Conservation (phyloP, 2,329 filamentous ascomycete genomes). For the Stagonosporopsis tanaceti region DNA sequence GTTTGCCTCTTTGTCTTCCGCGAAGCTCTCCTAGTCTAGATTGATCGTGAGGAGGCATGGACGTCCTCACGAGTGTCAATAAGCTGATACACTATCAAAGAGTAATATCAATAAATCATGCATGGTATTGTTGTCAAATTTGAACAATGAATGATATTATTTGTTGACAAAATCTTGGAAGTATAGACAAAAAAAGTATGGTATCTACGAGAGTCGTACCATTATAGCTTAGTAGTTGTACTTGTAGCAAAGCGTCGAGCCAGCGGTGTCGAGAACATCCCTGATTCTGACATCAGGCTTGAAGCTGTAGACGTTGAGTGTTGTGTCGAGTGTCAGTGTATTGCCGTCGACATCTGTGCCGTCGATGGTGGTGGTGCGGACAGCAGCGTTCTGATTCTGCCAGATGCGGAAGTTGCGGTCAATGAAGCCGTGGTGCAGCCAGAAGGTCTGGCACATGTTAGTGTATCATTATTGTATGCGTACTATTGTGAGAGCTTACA, state of each 20-base stretch:
- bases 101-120: too few species aligned
- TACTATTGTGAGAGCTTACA: neutral
- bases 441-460: conserved; percentile 47
- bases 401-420: conserved; percentile 62
- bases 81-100: too few species aligned
- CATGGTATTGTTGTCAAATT: too few species aligned
- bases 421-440: conserved; percentile 59
- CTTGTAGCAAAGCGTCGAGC: conserved; percentile 42
- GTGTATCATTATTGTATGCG: neutral
- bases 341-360: conserved; percentile 49
- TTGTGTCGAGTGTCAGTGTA: conserved; percentile 40
- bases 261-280: conserved; percentile 42
- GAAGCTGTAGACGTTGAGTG: conserved; percentile 37
- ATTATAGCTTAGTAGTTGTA: conserved; percentile 44
- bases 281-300: conserved; percentile 37
- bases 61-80: too few species aligned
- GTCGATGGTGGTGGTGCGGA: conserved; percentile 44
- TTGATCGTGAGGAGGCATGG: too few species aligned
- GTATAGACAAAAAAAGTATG: conserved; percentile 5
- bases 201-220: neutral
- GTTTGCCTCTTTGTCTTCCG: too few species aligned
- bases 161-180: neutral
- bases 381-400: conserved; percentile 49
- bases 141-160: neutral
- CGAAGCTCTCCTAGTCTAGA: too few species aligned